These are phyloP conservation scores for Sideroxylon spinosum DNA, from an alignment of 179 eudicot species.

Conservation along the genomic window DNA sequence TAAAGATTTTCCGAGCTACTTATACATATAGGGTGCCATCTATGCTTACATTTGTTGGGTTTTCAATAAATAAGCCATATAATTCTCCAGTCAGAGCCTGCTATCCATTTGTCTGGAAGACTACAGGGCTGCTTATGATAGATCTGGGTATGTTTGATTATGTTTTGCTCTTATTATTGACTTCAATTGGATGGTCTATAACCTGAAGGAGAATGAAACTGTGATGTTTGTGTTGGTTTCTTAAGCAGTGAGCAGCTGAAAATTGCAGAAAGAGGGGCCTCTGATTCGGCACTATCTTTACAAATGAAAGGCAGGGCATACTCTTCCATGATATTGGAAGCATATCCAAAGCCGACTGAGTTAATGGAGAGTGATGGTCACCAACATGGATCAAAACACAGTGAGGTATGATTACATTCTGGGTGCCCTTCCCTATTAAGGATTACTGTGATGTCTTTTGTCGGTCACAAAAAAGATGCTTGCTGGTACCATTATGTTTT, in stretches of 20 bases:
- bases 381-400: constrained; percentile 22
- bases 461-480: not conserved
- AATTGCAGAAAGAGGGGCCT: constrained; percentile 23
- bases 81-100: constrained; percentile 39
- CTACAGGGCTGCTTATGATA: constrained; percentile 47
- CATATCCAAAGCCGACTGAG: constrained; percentile 23
- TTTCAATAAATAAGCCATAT: constrained; percentile 17
- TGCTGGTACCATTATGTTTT: not conserved
- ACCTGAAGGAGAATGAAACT: not conserved
- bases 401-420: constrained; percentile 15
- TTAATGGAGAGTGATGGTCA: constrained; percentile 20
- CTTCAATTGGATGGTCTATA: not conserved
- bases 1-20: constrained; percentile 12
- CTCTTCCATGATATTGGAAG: constrained; percentile 24
- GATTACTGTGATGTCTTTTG: not conserved
- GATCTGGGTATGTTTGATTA: constrained; percentile 26
- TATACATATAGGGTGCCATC: not conserved
- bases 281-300: constrained; percentile 20
- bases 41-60: not conserved
- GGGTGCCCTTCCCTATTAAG: not conserved
- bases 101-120: constrained; percentile 42
- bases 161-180: not conserved
- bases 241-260: constrained; percentile 24
- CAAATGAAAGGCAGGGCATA: constrained; percentile 19
- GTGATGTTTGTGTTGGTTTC: constrained; percentile 10